Evolutionary conservation across 345 rosid genomes (phyloP), one percentile per base, ranked within the genome.

Genomic region (Aegle marmelos): DNA sequence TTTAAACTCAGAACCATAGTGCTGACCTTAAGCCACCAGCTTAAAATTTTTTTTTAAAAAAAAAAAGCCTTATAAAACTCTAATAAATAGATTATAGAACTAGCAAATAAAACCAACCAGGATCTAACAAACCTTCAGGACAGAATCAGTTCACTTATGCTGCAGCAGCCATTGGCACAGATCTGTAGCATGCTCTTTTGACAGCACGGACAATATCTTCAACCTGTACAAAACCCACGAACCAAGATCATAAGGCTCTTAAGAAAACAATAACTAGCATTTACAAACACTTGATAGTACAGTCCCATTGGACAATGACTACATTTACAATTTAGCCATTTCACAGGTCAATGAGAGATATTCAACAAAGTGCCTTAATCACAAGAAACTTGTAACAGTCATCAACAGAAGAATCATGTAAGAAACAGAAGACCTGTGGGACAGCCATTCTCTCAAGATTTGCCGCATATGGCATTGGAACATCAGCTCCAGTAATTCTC

Each of bases 401-500:
- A 22, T 59, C 37, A 60, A 67, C 62, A 74, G 54, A 79, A 34
- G 39, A 70, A 65, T 73, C 7, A 27, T n/a, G 3, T 45, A 24
- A 64, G 61, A 41, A 64, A 57, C n/a, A 16, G 13, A 14, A 7
- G 30, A 94, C 98, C 95, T 95, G 99, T 66, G 97, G 98, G 72
- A 90, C 85, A 76, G 98, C 96, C 88, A 90, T 56, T 81, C 98
- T 91, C 88, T 95, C 98, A 28, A 93, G 89, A 87, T 93, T 93
- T 27, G 93, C 89, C 13, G 98, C 96, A 53, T 90, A 95, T 34
- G 99, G 97, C 98, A 89, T 92, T 68, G 97, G 97, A 68, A 92
- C 94, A 84, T 95, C 99, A 66, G 99, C 96, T 81, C 96, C 94
- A 68, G 94, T 83, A 36, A 92, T 87, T 84, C 99, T 91, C 87